phyloP scores from a whole-genome alignment of 176 grass and related monocot genomes.

The Neostapfia colusana region DNA sequence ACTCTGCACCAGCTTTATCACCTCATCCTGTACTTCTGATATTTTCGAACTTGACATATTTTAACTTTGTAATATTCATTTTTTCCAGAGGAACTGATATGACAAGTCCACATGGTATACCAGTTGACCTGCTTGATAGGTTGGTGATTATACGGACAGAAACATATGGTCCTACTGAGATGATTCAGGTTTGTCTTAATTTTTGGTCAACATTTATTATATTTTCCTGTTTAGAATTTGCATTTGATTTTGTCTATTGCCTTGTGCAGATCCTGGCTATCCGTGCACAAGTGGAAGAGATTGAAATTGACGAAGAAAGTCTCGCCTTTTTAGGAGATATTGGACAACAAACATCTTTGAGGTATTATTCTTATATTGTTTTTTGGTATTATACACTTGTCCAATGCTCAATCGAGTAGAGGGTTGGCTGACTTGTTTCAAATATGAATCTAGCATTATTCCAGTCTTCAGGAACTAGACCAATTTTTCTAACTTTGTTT shows the following conservation, averaged over 20 bases:
- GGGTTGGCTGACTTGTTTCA: background rate
- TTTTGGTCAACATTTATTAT: constrained; percentile 23
- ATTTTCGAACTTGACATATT: constrained; percentile 10
- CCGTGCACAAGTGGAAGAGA: constrained; percentile 92
- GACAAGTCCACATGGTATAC: constrained; percentile 91
- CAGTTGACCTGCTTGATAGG: constrained; percentile 91
- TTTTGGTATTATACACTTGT: background rate
- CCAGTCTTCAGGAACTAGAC: background rate
- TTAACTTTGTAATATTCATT: constrained; percentile 27
- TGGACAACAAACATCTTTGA: constrained; percentile 83
- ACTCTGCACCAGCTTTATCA: background rate
- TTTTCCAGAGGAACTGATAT: constrained; percentile 89
- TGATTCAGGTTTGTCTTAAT: constrained; percentile 74
- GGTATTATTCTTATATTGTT: constrained; percentile 49
- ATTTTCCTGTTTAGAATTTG: constrained; percentile 36
- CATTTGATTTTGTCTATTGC: constrained; percentile 17
- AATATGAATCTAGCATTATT: background rate
- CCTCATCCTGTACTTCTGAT: background rate
- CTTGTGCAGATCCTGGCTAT: constrained; percentile 77
- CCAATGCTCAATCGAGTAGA: background rate
- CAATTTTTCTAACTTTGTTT: background rate
- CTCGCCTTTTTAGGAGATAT: constrained; percentile 91
- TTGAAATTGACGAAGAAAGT: constrained; percentile 93
- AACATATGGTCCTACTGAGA: constrained; percentile 87
- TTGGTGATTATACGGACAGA: constrained; percentile 89